Evolutionary conservation across 1,139 yeast genomes (phyloP), one percentile per base, ranked within the genome.

Genomic region (Debaryomycetaceae sp.): DNA sequence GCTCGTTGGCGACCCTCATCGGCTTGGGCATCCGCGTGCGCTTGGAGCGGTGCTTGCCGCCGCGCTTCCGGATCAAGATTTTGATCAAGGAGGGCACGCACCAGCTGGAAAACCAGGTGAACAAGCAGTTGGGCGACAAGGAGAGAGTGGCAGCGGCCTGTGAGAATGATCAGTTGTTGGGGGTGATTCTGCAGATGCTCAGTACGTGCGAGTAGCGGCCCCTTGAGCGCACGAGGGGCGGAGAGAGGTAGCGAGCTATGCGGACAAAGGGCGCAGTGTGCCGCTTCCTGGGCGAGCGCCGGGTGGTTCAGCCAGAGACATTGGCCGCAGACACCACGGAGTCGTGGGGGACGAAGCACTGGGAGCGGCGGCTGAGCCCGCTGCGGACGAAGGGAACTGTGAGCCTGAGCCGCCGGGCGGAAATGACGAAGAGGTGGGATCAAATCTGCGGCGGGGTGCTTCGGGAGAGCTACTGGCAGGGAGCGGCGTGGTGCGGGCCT

Each of bases 71-170:
- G 42, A 78, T 88, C 36, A 73, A 78, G 12, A 83, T 93, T 25
- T 63, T 83, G 31, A 75, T 93, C 31, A 85, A 89, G 47, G 85
- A 85, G 45, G 97, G 97, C 1, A 77, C 95, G 1, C 99, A 93
- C 53, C 97, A 91, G 54, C 84, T 95, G 46, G 98, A 93, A 51
- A 76, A 75, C 42, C 98, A 91, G 49, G 98, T 93, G 18, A 93
- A 93, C 56, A 89, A 91, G 51, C 99, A 93, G 58, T 71, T 93
- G 40, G 91, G 91, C 51, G 99, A 93, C 53, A 93, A 93, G 59
- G 99, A 93, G 56, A 68, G 99, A 41, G 97, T 91, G 1, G 95
- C 96, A 17, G 98, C 98, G 12, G 99, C 99, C 0, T 89, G 97
- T 58, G 98, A 93, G 49, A 93, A 93, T 46, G 95, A 85, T 37